Evolutionary conservation across 768 basidiomycete species (phyloP), one percentile per base, ranked within the genome.

Genomic region (Lentinula sp.): DNA sequence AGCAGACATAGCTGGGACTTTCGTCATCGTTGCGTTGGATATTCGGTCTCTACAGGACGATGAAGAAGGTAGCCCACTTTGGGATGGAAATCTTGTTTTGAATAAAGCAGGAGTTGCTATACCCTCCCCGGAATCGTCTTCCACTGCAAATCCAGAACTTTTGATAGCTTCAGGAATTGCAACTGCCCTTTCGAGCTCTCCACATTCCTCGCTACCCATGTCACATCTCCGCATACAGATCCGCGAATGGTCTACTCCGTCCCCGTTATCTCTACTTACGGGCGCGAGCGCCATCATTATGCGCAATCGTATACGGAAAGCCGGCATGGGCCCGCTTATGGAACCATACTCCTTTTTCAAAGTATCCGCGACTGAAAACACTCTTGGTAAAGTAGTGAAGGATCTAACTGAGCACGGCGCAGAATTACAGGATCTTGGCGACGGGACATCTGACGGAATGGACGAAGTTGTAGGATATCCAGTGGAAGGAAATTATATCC

Each of bases 361-460:
- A 65, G 79, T 91, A 50, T 82, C 82, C 15, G 84, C 91, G 6
- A 76, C 78, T 28, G 87, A 88, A 64, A 83, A 86, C 61, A 78
- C 77, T 61, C 75, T 94, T 2, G 91, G 93, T 23, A 90, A 85
- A 66, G 85, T 90, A 20, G 83, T 93, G 50, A 91, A 87, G 67
- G 93, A 95, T 66, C 74, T 95, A n/a, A 89, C 88, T 9, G 91
- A 93, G 69, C 82, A 87, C 62, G 84, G 85, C 1, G 91, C 90
- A n/a, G 90, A 93, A 68, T 76, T 95, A 10, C 72, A 85, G 23
- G 88, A 91, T 65, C 80, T 94, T 20, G 81, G 77, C 4, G 74
- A 79, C 43, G 66, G 74, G 5, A 65, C 70, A 33, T 62, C 68
- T 32, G 62, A 71, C 6, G 70, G 69, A 18, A 69, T 74, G 10